These are phyloP conservation scores for Peribolospora baueri DNA, from an alignment of 768 basidiomycete species.

Conservation along the genomic window DNA sequence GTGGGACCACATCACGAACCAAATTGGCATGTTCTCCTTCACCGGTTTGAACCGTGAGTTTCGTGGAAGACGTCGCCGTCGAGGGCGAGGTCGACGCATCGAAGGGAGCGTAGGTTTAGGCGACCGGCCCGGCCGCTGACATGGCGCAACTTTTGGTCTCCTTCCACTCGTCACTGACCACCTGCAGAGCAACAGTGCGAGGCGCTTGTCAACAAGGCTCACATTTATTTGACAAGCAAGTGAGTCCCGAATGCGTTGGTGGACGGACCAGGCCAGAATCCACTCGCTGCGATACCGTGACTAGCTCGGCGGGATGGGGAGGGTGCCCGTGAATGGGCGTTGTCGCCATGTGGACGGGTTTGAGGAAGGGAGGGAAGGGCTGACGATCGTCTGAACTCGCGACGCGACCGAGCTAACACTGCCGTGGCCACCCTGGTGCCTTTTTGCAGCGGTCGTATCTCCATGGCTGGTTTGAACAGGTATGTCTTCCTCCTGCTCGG, in stretches of 20 bases:
- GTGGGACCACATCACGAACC: constrained; percentile 84
- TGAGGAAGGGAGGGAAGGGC: background rate
- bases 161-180: background rate
- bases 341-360: no score
- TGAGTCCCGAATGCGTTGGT: no score
- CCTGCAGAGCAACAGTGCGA: constrained; percentile 43
- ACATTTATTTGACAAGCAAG: constrained; percentile 81
- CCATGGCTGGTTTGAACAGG: constrained; percentile 59
- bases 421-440: constrained; percentile 1
- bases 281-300: no score
- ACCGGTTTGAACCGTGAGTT: constrained; percentile 38
- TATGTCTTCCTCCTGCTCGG: no score
- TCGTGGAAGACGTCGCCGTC: background rate
- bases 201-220: constrained; percentile 59
- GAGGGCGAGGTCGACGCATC: background rate
- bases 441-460: constrained; percentile 29
- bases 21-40: constrained; percentile 71
- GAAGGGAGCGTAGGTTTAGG: background rate
- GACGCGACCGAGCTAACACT: background rate
- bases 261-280: no score
- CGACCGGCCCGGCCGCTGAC: no score
- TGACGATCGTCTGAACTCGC: background rate
- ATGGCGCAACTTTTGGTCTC: no score
- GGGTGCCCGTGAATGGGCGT: background rate
- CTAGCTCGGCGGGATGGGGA: constrained; percentile 24